phyloP scores from a whole-genome alignment of 352 stramenopile species.

The Globisporangium camurandrum region DNA sequence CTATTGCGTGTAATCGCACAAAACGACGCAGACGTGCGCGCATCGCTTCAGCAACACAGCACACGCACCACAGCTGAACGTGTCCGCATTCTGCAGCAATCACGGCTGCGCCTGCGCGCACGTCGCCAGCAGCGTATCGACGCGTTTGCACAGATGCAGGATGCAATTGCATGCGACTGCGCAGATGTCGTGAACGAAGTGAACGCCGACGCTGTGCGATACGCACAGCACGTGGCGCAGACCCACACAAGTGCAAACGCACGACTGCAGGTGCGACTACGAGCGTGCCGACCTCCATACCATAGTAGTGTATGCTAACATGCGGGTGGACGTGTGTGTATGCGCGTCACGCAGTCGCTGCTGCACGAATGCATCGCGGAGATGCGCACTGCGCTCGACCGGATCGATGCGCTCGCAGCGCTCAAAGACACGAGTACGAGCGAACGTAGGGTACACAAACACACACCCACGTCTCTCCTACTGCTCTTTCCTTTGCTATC shows the following conservation, averaged over 20 bases:
- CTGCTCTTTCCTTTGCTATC: not conserved
- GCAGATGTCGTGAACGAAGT: not conserved
- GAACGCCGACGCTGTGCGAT: not conserved
- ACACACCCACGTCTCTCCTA: not conserved
- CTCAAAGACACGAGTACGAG: conserved; percentile 18
- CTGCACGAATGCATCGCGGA: conserved; percentile 34
- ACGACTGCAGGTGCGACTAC: conserved; percentile 13
- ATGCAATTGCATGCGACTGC: conserved; percentile 7
- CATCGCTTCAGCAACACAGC: not conserved
- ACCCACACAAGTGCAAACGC: not conserved
- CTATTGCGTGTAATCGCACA: conserved; percentile 1
- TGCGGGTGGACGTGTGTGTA: no score
- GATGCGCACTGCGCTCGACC: conserved; percentile 28
- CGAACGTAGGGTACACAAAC: conserved; percentile 27
- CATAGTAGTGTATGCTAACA: no score
- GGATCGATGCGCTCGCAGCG: conserved; percentile 19
- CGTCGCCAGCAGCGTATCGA: not conserved
- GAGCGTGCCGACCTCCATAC: no score
- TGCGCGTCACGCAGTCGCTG: conserved; percentile 14
- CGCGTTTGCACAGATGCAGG: conserved; percentile 8
- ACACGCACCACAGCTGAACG: not conserved
- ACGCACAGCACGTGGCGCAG: conserved; percentile 7
- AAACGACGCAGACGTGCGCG: not conserved
- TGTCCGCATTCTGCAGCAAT: conserved; percentile 4
- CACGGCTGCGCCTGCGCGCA: not conserved